A percentile compares a stretch with the other conserved stretches of the same genome.
These are phyloP conservation scores for Schizosaccharomyces octosporus DNA, from an alignment of 805 yeast species.

Conservation along the genomic window DNA sequence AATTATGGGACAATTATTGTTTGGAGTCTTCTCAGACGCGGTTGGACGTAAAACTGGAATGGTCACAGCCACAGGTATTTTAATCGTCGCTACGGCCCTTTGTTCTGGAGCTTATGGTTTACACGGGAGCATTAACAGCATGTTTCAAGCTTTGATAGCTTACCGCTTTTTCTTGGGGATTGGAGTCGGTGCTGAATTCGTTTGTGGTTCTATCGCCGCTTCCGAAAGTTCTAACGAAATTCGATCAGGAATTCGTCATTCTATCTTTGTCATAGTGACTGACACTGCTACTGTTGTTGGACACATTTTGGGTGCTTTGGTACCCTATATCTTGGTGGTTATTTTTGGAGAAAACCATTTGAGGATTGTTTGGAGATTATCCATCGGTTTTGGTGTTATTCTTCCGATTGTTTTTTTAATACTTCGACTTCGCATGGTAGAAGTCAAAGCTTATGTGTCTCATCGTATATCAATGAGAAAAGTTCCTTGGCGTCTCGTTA, in stretches of 20 bases:
- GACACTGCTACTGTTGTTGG: constrained; percentile 72
- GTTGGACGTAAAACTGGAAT: constrained; percentile 62
- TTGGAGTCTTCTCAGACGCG: constrained; percentile 64
- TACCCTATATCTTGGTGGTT: constrained; percentile 67
- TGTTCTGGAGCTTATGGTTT: constrained; percentile 78
- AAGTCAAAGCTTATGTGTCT: constrained; percentile 46
- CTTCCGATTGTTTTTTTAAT: constrained; percentile 61
- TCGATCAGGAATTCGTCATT: constrained; percentile 63
- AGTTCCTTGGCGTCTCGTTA: constrained; percentile 41
- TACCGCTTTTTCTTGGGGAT: constrained; percentile 73
- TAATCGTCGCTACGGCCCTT: constrained; percentile 54
- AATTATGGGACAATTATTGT: constrained; percentile 62
- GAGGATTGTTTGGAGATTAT: constrained; percentile 72
- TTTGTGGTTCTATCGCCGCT: constrained; percentile 78
- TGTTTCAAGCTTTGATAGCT: constrained; percentile 60
- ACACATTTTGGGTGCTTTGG: constrained; percentile 60
- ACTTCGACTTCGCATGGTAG: constrained; percentile 50
- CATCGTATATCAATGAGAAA: constrained; percentile 37
- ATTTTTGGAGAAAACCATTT: constrained; percentile 49
- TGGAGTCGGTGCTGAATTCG: constrained; percentile 87
- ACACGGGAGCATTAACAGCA: constrained; percentile 31
- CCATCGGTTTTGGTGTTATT: constrained; percentile 72
- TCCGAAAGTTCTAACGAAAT: constrained; percentile 67
- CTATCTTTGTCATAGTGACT: constrained; percentile 77
- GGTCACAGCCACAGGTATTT: constrained; percentile 49